phyloP scores from a whole-genome alignment of 257 asterid genomes.

The Cinchona pubescens region DNA sequence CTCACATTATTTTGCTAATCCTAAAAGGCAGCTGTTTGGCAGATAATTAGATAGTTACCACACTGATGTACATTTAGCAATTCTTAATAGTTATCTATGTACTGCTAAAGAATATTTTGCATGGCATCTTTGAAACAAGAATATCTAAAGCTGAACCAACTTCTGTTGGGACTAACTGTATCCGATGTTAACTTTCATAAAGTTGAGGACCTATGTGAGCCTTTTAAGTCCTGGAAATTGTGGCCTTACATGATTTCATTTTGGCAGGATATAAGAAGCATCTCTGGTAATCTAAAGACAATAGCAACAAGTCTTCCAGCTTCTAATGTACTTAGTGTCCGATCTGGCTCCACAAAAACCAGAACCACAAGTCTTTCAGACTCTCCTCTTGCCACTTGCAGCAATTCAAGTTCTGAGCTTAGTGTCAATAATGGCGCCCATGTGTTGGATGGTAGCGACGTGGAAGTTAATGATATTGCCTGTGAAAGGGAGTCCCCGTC shows the following conservation, averaged over 20 bases:
- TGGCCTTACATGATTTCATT: slow-evolving; percentile 6
- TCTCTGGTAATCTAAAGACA: slow-evolving; percentile 33
- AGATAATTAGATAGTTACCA: neutral
- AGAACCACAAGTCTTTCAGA: slow-evolving; percentile 33
- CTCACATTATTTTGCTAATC: neutral
- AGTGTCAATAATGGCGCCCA: slow-evolving; percentile 34
- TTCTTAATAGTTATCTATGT: neutral
- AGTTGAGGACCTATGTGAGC: neutral
- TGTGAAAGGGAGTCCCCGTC: slow-evolving; percentile 17
- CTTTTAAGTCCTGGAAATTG: too few relatives aligned
- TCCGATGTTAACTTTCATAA: neutral
- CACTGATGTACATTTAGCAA: neutral
- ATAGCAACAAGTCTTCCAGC: slow-evolving; percentile 29
- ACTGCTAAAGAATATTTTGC: neutral
- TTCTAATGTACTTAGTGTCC: slow-evolving; percentile 27
- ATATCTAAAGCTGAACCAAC: neutral
- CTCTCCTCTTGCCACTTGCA: slow-evolving; percentile 52
- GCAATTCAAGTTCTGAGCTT: slow-evolving; percentile 40
- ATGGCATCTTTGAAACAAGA: neutral
- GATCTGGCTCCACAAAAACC: slow-evolving; percentile 30
- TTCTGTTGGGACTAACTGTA: neutral
- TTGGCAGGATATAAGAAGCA: slow-evolving; percentile 65
- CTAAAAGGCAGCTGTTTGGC: neutral
- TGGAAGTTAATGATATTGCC: slow-evolving; percentile 15
- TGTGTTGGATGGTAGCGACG: slow-evolving; percentile 26